Conservation (phyloP, 1,284 basidiomycete species). For the Fomitopsis pinicola region DNA sequence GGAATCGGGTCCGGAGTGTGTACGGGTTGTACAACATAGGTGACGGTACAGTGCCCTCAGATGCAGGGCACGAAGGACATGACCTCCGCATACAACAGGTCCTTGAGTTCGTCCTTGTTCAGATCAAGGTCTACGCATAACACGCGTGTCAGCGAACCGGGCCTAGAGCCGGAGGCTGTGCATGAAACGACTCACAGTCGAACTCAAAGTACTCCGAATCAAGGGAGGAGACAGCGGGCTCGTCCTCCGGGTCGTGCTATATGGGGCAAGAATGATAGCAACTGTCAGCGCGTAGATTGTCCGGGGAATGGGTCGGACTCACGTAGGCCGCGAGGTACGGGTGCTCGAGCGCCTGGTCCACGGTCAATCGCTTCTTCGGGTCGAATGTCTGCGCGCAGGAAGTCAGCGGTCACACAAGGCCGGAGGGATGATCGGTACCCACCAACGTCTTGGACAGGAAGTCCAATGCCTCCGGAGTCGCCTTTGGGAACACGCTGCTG, state of each 20-base stretch:
- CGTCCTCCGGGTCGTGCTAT: constrained; percentile 84
- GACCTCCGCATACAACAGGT: constrained; percentile 31
- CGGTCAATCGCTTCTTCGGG: constrained; percentile 81
- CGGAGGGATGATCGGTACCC: constrained; percentile 25
- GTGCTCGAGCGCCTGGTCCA: constrained; percentile 82
- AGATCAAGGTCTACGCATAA: constrained; percentile 68
- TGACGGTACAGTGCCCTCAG: constrained; percentile 4
- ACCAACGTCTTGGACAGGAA: constrained; percentile 82
- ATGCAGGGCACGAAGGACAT: constrained; percentile 21
- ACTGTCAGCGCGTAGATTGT: neutral
- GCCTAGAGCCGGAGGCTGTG: neutral
- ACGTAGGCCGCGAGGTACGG: constrained; percentile 64
- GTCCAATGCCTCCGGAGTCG: constrained; percentile 74
- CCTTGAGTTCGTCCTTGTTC: constrained; percentile 71
- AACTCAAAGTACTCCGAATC: constrained; percentile 86
- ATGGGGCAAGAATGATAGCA: neutral
- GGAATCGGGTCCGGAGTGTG: too few species aligned
- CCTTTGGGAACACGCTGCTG: constrained; percentile 61
- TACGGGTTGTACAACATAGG: neutral
- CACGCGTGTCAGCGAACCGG: neutral
- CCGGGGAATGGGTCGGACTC: constrained; percentile 20
- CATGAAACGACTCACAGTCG: constrained; percentile 47
- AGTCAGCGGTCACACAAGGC: neutral
- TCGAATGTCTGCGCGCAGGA: constrained; percentile 62
- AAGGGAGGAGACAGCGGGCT: constrained; percentile 70